Evolutionary conservation across 768 basidiomycete genomes (phyloP), one percentile per base, ranked within the genome.

Genomic region (Leccinum sublutescens): DNA sequence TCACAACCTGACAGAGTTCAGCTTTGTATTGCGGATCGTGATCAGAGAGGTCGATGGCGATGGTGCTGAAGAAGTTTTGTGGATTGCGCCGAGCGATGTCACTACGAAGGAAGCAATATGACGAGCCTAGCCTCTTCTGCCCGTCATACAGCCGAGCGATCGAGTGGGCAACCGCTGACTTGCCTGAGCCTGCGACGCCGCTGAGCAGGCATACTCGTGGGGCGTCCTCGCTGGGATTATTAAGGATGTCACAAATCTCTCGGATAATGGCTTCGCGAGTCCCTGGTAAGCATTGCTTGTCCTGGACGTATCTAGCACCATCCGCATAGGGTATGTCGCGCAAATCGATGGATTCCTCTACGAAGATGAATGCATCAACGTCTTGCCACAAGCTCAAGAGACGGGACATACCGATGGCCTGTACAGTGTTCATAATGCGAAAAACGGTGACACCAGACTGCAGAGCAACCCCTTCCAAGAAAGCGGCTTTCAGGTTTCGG

Each of bases 41-140:
- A 9, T 74, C 70, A 29, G 75, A 73, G 21, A 76, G 65, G 34
- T 76, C 64, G 10, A 59, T 59, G 5, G 75, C 74, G 7, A 76
- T 68, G n/a, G 75, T 77, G 29, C 67, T 68, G 62, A 75, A 73
- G 38, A 75, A 43, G 53, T 70, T 63, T 58, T 60, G 56, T 33
- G 67, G 61, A 36, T 71, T 62, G 43, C 66, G 68, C 48, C 31
- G 63, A 34, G 56, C 59, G 11, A 64, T 40, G 12, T 54, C 59
- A 5, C 54, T 58, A 2, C 58, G 63, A 19, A 65, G 57, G 57
- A 76, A 71, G 54, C 67, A 76, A 19, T 67, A 70, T 5, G 71
- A 71, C 23, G 75, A 73, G 17, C 75, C 75, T 2, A 76, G 58
- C 25, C 75, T 66, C 31, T 59, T 17, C 45, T 72, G 62, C 11